Base-by-base conservation (phyloP, 2,329 filamentous ascomycete genomes). In the Exserohilum turcica region DNA sequence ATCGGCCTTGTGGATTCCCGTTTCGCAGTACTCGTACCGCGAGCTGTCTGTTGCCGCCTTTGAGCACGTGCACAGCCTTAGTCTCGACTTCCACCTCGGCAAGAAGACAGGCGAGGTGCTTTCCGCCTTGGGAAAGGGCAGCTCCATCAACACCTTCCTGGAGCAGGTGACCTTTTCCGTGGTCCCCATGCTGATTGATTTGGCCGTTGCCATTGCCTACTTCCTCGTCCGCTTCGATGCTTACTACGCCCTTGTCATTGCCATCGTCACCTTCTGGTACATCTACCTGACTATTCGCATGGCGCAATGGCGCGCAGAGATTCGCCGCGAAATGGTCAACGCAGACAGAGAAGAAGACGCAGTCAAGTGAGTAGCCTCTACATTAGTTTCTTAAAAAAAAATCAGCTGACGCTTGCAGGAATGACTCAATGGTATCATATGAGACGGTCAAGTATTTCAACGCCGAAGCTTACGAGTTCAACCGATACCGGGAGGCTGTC, bases 361-460 rank as follows among this genome's bases (percentile, higher is more conserved):
- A 6, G 92, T 97, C 64, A 97, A 97, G 82, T 84, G 72, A 76
- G 81, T 78, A 13, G 5, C 10, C 13, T 5, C 19, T 9, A 21
- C 6, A 6, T 7, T 6, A 8, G 28, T 21, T 24, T 32, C 15
- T 21, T 7, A 12, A 18, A 38, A 12, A 29, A 32, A 18, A 16
- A 9, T 12, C 21, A 15, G 44, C 70, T 76, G 60, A 76, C 60
- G 21, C 32, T 2, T 36, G 10, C 57, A 84, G 81, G 77, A 97
- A 97, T 71, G 94, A 99, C 74, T 97, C 94, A 0, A 94, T 99
- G 79, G 92, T 94, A 57, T 96, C 92, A n/a, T 99, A 97, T 74
- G 94, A 99, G 78, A 86, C 84, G 1, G 84, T 87, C 38, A 85
- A 86, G 60, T 85, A 86, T 66, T 86, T 86, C 73, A 85, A 85